Percentiles rank a stretch among this genome's conserved stretches.
phyloP scores from a whole-genome alignment of 2,329 filamentous ascomycete genomes.

The Teratosphaeria zuluensis region DNA sequence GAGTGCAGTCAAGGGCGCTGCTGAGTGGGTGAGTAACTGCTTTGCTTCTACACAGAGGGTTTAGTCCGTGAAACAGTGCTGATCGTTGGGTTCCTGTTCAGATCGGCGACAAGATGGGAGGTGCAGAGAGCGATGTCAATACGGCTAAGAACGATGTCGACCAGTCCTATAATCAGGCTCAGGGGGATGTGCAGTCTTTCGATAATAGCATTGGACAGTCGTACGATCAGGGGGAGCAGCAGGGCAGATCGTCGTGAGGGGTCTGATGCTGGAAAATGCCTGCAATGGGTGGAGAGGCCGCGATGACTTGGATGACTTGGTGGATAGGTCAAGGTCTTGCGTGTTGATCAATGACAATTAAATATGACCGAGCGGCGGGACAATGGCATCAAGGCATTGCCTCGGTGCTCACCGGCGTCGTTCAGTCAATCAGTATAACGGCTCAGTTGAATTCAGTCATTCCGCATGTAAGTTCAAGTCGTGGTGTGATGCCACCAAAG shows the following conservation, averaged over 20 bases:
- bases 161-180: not conserved
- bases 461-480: no score
- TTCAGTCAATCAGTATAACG: no score
- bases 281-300: no score
- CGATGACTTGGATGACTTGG: no score
- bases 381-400: no score
- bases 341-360: no score
- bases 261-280: not conserved
- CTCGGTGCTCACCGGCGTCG: no score
- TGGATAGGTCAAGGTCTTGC: no score
- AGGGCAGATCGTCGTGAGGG: not conserved
- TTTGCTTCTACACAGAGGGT: not conserved
- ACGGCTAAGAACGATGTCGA: not conserved
- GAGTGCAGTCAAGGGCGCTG: constrained; percentile 4
- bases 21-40: constrained; percentile 2
- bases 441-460: no score
- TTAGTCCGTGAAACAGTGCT: not conserved
- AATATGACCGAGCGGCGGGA: no score
- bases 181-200: constrained; percentile 2
- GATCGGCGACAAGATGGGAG: not conserved
- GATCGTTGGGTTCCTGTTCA: not conserved
- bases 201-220: constrained; percentile 1
- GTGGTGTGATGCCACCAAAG: no score
- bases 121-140: constrained; percentile 1
- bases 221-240: constrained; percentile 2